phyloP scores from a whole-genome alignment of 23 red algal species.

The Pyropia haitanensis region DNA sequence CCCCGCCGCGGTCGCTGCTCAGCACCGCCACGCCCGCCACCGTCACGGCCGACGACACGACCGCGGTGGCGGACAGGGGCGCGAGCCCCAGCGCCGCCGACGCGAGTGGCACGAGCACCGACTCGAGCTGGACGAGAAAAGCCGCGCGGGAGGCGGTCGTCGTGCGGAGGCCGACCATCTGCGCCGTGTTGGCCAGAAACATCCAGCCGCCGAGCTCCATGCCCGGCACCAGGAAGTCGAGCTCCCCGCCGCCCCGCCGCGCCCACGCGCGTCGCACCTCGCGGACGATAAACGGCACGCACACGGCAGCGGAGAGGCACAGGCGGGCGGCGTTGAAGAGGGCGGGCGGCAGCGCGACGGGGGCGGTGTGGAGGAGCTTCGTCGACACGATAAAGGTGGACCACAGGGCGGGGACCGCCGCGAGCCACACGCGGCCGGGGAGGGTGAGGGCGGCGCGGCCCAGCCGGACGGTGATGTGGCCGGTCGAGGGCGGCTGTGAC shows the following conservation, averaged over 20 bases:
- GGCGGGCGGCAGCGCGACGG: conserved; percentile 8
- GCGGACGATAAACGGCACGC: conserved; percentile 11
- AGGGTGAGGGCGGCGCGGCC: neutral
- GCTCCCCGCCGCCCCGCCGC: no score
- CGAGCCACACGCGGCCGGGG: no score
- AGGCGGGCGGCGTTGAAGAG: conserved; percentile 34
- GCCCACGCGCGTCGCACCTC: conserved; percentile 1
- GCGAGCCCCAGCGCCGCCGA: conserved; percentile 18
- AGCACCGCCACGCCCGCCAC: conserved; percentile 58
- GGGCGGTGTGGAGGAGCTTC: neutral
- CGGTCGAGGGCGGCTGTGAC: no score
- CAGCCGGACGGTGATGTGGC: neutral
- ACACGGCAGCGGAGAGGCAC: conserved; percentile 10
- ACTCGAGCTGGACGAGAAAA: conserved; percentile 74
- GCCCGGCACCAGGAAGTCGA: conserved; percentile 20
- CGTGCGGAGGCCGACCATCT: conserved; percentile 43
- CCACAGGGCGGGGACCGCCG: no score
- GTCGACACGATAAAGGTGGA: no score
- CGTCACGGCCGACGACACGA: conserved; percentile 30
- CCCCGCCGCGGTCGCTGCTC: conserved; percentile 11
- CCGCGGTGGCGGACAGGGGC: neutral
- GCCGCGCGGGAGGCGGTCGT: conserved; percentile 80
- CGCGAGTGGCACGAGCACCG: conserved; percentile 66
- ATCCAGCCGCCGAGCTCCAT: conserved; percentile 75
- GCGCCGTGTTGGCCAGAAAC: conserved; percentile 51